These are phyloP conservation scores for Austroboletus niveus DNA, from an alignment of 1,284 basidiomycete species.

Conservation along the genomic window DNA sequence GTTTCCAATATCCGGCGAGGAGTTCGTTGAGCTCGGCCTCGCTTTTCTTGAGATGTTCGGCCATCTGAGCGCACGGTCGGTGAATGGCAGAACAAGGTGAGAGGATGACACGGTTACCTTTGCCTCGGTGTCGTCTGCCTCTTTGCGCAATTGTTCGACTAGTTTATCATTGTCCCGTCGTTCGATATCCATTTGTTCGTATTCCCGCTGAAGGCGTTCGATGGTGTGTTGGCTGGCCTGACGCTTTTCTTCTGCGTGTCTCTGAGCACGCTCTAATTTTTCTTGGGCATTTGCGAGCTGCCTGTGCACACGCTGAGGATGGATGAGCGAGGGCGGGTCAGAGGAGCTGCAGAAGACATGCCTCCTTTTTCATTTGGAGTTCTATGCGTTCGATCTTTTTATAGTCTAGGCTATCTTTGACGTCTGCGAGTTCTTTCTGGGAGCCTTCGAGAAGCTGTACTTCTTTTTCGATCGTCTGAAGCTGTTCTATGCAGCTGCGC, in stretches of 20 bases:
- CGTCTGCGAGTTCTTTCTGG: conserved; percentile 61
- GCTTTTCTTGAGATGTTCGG: conserved; percentile 67
- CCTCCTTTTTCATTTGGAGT: conserved; percentile 65
- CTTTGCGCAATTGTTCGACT: conserved; percentile 67
- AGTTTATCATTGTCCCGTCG: conserved; percentile 73
- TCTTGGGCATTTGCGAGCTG: conserved; percentile 76
- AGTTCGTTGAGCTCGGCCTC: conserved; percentile 75
- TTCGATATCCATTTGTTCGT: conserved; percentile 71
- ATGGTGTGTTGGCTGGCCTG: conserved; percentile 65
- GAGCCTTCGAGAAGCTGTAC: conserved; percentile 56
- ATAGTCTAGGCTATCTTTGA: conserved; percentile 64
- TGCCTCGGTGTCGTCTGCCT: conserved; percentile 61
- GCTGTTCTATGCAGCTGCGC: conserved; percentile 63
- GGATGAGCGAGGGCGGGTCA: background rate
- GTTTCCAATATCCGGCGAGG: conserved; percentile 77
- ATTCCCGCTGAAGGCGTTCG: conserved; percentile 70
- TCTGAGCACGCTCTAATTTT: conserved; percentile 71
- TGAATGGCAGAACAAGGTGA: background rate
- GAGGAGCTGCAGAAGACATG: conserved; percentile 27
- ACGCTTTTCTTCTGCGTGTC: conserved; percentile 74
- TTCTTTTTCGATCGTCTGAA: conserved; percentile 72
- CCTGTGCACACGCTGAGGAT: conserved; percentile 63
- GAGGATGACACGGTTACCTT: conserved; percentile 42
- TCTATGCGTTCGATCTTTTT: conserved; percentile 73
- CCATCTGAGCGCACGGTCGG: conserved; percentile 49